phyloP scores from a whole-genome alignment of 768 basidiomycete species.

The Lactifluus pinguis region DNA sequence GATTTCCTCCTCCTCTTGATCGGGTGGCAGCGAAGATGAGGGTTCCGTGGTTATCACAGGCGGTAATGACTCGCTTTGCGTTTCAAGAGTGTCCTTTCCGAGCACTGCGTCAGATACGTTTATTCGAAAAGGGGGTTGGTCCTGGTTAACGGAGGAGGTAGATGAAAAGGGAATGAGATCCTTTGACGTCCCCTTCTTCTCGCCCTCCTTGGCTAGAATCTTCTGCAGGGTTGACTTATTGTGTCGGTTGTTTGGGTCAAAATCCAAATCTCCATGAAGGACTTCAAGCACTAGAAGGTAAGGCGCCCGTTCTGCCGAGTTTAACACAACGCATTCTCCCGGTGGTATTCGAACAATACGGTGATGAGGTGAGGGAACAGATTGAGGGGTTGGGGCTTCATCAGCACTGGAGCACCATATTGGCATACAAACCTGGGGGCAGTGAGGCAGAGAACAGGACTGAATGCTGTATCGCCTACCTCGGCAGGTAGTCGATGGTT shows the following conservation, averaged over 20 bases:
- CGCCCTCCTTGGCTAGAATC: slow-evolving; percentile 57
- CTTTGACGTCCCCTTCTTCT: slow-evolving; percentile 46
- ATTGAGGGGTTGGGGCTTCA: slow-evolving; percentile 30
- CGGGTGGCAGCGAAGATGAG: slow-evolving; percentile 5
- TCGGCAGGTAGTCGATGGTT: slow-evolving; percentile 97
- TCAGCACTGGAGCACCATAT: slow-evolving; percentile 81
- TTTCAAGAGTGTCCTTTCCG: slow-evolving; percentile 22
- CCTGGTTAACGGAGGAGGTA: background rate
- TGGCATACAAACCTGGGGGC: slow-evolving; percentile 68
- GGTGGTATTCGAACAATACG: slow-evolving; percentile 96
- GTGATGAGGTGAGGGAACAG: slow-evolving; percentile 65
- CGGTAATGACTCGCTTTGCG: slow-evolving; percentile 3
- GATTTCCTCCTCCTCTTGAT: slow-evolving; percentile 72
- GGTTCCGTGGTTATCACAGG: background rate
- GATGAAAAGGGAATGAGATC: slow-evolving; percentile 36
- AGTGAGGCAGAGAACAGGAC: slow-evolving; percentile 8
- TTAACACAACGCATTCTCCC: slow-evolving; percentile 94
- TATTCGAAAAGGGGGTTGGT: slow-evolving; percentile 2
- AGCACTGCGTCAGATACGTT: slow-evolving; percentile 22
- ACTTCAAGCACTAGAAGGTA: slow-evolving; percentile 91
- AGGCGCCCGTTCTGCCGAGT: slow-evolving; percentile 94
- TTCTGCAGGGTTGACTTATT: slow-evolving; percentile 84
- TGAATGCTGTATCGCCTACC: slow-evolving; percentile 34
- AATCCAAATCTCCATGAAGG: slow-evolving; percentile 82
- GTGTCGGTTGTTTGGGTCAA: slow-evolving; percentile 71